phyloP scores from a whole-genome alignment of 495 filamentous ascomycete species.

The Talaromyces borbonicus region DNA sequence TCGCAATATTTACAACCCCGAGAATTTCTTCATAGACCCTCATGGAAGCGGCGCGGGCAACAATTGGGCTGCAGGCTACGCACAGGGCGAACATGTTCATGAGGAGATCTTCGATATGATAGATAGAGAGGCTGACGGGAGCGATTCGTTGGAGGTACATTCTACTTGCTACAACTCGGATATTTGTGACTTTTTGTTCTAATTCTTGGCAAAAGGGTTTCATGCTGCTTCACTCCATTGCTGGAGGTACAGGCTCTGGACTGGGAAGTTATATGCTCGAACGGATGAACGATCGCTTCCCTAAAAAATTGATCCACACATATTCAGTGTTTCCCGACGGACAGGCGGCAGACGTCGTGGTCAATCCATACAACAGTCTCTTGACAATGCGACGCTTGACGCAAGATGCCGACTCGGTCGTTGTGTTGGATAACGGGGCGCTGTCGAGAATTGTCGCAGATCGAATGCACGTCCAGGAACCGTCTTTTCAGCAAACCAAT shows the following conservation, averaged over 20 bases:
- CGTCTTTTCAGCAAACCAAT: slow-evolving; percentile 94
- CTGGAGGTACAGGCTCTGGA: slow-evolving; percentile 91
- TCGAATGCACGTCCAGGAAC: slow-evolving; percentile 83
- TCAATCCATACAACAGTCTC: slow-evolving; percentile 96
- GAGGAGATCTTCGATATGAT: slow-evolving; percentile 99
- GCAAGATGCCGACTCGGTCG: slow-evolving; percentile 94
- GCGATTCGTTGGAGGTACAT: slow-evolving; percentile 81
- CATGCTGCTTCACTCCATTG: slow-evolving; percentile 97
- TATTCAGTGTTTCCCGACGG: slow-evolving; percentile 97
- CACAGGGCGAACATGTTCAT: slow-evolving; percentile 81
- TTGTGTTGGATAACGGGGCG: slow-evolving; percentile 95
- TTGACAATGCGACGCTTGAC: slow-evolving; percentile 84
- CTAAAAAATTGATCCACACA: slow-evolving; percentile 97
- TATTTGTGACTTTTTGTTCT: background rate
- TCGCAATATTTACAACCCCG: slow-evolving; percentile 97
- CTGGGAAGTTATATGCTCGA: slow-evolving; percentile 93
- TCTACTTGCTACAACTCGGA: background rate
- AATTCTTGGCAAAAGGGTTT: too few relatives aligned
- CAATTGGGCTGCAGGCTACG: slow-evolving; percentile 95
- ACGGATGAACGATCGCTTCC: slow-evolving; percentile 91
- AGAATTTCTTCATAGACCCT: slow-evolving; percentile 94
- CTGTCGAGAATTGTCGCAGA: slow-evolving; percentile 91
- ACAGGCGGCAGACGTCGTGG: slow-evolving; percentile 81
- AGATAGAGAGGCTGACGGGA: slow-evolving; percentile 94
- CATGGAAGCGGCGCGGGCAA: slow-evolving; percentile 90